Evolutionary conservation across 768 basidiomycete genomes (phyloP).

Genomic region (Harrya chromipes): DNA sequence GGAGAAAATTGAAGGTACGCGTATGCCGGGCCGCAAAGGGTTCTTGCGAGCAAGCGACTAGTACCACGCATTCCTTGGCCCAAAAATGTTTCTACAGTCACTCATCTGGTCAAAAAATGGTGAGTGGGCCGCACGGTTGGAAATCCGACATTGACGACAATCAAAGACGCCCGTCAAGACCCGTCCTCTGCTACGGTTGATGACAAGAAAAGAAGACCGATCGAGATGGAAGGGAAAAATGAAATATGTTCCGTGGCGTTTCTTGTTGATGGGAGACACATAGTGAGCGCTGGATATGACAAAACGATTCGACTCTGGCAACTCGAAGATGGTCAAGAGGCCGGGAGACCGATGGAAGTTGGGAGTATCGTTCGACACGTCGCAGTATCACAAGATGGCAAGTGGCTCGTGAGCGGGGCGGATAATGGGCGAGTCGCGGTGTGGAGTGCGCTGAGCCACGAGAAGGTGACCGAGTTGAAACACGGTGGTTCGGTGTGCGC

Average conservation of each 20-base stretch:
- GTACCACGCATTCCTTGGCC: too few species aligned
- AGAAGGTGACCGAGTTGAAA: background rate
- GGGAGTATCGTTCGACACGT: background rate
- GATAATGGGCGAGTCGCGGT: background rate
- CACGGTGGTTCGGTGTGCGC: background rate
- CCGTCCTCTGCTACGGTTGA: too few species aligned
- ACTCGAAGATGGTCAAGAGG: background rate
- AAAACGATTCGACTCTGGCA: slow-evolving; percentile 1
- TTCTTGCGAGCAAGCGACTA: too few species aligned
- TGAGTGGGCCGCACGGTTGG: too few species aligned
- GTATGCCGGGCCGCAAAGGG: too few species aligned
- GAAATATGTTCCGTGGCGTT: background rate
- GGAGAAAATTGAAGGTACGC: too few species aligned
- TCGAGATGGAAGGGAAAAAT: background rate
- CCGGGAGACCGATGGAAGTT: background rate
- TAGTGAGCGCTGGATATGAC: slow-evolving; percentile 3
- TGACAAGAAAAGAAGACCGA: background rate
- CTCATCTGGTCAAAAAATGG: too few species aligned
- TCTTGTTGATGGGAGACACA: background rate
- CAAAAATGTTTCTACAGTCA: too few species aligned
- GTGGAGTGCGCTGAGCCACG: slow-evolving; percentile 1
- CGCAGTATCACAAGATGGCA: slow-evolving; percentile 3
- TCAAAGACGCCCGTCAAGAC: too few species aligned
- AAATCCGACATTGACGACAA: too few species aligned
- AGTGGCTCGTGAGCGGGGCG: slow-evolving; percentile 6